These are phyloP conservation scores for Platanthera zijinensis DNA, from an alignment of 106 monocot genomes.

Conservation along the genomic window DNA sequence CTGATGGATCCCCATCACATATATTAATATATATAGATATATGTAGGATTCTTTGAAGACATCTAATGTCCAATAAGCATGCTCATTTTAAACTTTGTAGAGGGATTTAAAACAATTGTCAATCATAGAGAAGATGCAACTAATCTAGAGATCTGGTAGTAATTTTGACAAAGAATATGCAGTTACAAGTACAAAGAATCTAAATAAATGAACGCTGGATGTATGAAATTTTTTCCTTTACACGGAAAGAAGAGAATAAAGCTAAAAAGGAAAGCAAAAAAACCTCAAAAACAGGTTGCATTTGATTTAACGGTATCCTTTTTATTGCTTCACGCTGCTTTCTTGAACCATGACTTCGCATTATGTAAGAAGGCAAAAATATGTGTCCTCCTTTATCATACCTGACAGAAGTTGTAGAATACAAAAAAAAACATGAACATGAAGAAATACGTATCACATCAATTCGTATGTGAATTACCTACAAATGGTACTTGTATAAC, in stretches of 20 bases:
- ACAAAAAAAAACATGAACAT: background rate
- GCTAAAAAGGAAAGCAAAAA: slow-evolving; percentile 9
- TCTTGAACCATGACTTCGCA: slow-evolving; percentile 86
- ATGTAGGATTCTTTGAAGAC: background rate
- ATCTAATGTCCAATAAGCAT: background rate
- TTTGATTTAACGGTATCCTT: slow-evolving; percentile 58
- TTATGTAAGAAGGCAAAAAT: slow-evolving; percentile 80
- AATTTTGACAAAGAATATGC: background rate
- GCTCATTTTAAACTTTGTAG: background rate
- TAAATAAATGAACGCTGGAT: background rate
- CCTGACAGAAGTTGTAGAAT: slow-evolving; percentile 30
- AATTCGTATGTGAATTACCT: background rate
- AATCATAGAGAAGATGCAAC: background rate
- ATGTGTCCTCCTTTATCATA: slow-evolving; percentile 91
- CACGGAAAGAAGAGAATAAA: background rate
- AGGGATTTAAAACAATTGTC: background rate
- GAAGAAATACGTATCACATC: background rate
- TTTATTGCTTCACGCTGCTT: slow-evolving; percentile 81
- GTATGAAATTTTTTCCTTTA: background rate
- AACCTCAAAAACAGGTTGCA: slow-evolving; percentile 82
- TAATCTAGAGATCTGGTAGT: background rate
- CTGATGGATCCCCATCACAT: no score
- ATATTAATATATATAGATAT: background rate
- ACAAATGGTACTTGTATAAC: background rate
- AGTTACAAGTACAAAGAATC: background rate